Evolutionary conservation across 345 rosid genomes (phyloP).

Genomic region (Ceriops zippeliana): DNA sequence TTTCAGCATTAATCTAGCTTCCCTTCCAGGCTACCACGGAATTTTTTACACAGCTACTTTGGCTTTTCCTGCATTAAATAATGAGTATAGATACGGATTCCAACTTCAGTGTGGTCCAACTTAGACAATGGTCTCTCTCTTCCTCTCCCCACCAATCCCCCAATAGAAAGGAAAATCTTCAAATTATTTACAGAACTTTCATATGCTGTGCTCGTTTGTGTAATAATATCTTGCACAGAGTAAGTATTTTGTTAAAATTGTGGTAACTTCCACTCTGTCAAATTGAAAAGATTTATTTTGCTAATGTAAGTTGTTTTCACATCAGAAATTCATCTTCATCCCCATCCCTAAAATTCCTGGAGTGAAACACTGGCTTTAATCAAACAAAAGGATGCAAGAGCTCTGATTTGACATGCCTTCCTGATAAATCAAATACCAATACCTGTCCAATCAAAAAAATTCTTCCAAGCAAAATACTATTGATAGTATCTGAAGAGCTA

Average conservation of each 20-base stretch:
- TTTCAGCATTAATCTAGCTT: constrained; percentile 23
- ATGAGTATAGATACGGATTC: constrained; percentile 8
- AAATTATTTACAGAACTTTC: background rate
- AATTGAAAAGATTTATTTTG: background rate
- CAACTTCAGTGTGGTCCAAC: constrained; percentile 1
- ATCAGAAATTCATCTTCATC: background rate
- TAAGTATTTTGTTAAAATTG: background rate
- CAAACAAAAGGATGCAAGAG: background rate
- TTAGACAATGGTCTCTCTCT: background rate
- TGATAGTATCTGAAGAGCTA: background rate
- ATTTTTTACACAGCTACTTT: constrained; percentile 2
- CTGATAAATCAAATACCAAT: background rate
- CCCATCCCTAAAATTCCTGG: background rate
- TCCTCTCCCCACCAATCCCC: background rate
- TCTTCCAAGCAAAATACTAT: background rate
- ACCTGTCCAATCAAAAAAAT: background rate
- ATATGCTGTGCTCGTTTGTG: background rate
- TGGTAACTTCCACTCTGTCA: background rate
- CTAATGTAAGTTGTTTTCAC: background rate
- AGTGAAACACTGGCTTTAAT: background rate
- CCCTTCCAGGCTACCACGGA: background rate
- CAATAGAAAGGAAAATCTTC: background rate
- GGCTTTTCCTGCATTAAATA: constrained; percentile 10
- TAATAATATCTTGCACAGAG: background rate
- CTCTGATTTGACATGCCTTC: background rate